phyloP scores from a whole-genome alignment of 768 basidiomycete species.

The Hygrophoropsis aurantiaca region DNA sequence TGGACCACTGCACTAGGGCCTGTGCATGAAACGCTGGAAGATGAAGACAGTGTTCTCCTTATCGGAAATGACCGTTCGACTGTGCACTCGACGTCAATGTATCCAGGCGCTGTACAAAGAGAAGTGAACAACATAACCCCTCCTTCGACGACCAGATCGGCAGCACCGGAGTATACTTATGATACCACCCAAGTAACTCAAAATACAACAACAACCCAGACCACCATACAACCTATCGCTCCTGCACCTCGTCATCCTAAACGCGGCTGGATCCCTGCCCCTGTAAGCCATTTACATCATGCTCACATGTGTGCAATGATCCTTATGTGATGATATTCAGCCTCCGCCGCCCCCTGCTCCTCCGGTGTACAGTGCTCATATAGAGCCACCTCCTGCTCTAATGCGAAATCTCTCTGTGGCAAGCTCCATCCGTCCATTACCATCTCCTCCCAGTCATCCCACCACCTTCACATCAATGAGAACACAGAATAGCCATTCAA shows the following conservation, averaged over 20 bases:
- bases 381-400: constrained; percentile 1
- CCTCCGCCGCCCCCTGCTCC: constrained; percentile 3
- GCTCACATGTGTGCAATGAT: not conserved
- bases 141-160: not conserved
- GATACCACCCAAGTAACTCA: not conserved
- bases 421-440: constrained; percentile 13
- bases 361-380: constrained; percentile 3
- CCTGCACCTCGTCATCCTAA: not conserved
- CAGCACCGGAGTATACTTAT: constrained; percentile 4
- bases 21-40: constrained; percentile 11
- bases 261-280: not conserved
- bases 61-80: constrained; percentile 19
- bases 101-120: constrained; percentile 3
- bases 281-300: not conserved
- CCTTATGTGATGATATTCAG: not conserved
- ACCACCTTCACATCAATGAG: constrained; percentile 3
- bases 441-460: constrained; percentile 36
- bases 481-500: no score
- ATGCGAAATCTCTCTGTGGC: constrained; percentile 22
- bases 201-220: no score
- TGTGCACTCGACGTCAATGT: constrained; percentile 12
- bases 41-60: constrained; percentile 12
- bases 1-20: constrained; percentile 6
- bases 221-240: not conserved
- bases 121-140: not conserved